A percentile compares a stretch with the other conserved stretches of the same genome.
phyloP scores from a whole-genome alignment of 1,284 basidiomycete species.

The Bothia castanella region DNA sequence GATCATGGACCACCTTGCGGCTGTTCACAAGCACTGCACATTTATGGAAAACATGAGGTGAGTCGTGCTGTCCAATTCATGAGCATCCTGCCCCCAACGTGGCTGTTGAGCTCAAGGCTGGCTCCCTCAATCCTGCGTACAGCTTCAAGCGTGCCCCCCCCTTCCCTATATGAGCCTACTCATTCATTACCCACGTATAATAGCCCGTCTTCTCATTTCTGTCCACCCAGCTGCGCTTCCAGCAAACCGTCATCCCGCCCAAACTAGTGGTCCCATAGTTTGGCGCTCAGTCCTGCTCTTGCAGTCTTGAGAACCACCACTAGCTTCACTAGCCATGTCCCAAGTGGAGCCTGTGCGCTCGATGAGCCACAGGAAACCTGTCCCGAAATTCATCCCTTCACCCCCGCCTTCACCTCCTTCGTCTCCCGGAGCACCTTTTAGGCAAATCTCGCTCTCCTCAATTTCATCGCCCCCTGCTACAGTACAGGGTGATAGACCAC shows the following conservation, averaged over 20 bases:
- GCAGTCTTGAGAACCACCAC: conserved; percentile 5
- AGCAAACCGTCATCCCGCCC: conserved; percentile 17
- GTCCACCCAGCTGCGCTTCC: conserved; percentile 27
- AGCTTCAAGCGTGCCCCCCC: conserved; percentile 31
- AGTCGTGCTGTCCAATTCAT: conserved; percentile 33
- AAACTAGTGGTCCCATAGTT: conserved; percentile 11
- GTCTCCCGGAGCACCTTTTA: conserved; percentile 29
- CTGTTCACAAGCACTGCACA: conserved; percentile 33
- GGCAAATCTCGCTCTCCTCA: conserved; percentile 30
- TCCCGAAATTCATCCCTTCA: conserved; percentile 59
- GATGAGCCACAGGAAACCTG: conserved; percentile 65
- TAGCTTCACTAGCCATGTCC: conserved; percentile 21
- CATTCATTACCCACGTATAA: conserved; percentile 34
- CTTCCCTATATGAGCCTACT: conserved; percentile 33
- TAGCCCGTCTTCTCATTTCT: conserved; percentile 31
- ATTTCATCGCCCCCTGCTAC: conserved; percentile 23
- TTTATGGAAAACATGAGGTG: conserved; percentile 39
- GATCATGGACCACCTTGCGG: conserved; percentile 36
- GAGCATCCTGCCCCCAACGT: conserved; percentile 35
- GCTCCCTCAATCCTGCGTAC: conserved; percentile 33
- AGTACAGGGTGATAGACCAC: conserved; percentile 39
- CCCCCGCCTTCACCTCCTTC: conserved; percentile 46
- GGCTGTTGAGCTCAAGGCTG: conserved; percentile 36
- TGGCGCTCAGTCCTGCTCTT: conserved; percentile 12
- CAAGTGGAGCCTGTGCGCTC: conserved; percentile 34